These are phyloP conservation scores for Amanita rubescens DNA, from an alignment of 768 basidiomycete genomes.

Conservation along the genomic window DNA sequence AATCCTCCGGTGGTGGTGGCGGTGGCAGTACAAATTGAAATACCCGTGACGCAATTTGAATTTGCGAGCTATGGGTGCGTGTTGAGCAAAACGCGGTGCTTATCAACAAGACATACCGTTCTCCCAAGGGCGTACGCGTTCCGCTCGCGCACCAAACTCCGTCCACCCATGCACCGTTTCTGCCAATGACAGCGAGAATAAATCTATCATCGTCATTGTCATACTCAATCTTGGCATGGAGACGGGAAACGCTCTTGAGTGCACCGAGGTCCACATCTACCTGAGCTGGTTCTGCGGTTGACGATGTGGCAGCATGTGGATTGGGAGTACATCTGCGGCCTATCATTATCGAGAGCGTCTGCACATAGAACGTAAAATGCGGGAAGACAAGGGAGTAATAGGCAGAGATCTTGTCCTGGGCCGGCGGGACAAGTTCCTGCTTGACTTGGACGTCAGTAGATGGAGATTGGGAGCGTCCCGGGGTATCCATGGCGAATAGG, in stretches of 20 bases:
- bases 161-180: constrained; percentile 98
- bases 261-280: constrained; percentile 92
- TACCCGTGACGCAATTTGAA: constrained; percentile 94
- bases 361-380: constrained; percentile 93
- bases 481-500: constrained; percentile 31
- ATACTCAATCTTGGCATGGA: constrained; percentile 94
- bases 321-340: constrained; percentile 76
- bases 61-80: constrained; percentile 64
- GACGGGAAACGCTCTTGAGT: constrained; percentile 93
- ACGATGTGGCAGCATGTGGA: constrained; percentile 40
- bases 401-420: constrained; percentile 78
- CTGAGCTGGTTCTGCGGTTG: constrained; percentile 47
- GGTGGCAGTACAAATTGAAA: constrained; percentile 97
- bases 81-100: constrained; percentile 4
- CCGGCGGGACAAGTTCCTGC: constrained; percentile 26
- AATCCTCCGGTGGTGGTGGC: constrained; percentile 70
- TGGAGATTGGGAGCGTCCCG: constrained; percentile 34
- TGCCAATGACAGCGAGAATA: constrained; percentile 84
- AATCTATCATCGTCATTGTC: constrained; percentile 87
- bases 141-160: constrained; percentile 93
- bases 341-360: constrained; percentile 90
- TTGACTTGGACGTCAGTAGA: constrained; percentile 19
- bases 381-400: constrained; percentile 94
- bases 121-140: constrained; percentile 75
- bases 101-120: constrained; percentile 46